These are phyloP conservation scores for Clarireedia monteithiana DNA, from an alignment of 2,329 filamentous ascomycete genomes.

Conservation along the genomic window DNA sequence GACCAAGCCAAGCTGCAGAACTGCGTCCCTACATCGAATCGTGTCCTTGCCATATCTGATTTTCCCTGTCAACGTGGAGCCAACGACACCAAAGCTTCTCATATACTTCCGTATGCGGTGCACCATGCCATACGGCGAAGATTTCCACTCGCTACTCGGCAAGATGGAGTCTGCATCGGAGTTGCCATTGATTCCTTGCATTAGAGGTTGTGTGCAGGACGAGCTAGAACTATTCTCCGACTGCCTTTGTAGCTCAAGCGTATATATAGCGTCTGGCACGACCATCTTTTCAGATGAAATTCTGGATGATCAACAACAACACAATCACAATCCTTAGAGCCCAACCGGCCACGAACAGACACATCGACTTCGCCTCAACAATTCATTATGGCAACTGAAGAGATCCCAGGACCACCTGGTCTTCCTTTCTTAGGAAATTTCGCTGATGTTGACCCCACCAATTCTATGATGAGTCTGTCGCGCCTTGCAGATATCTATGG, in stretches of 20 bases:
- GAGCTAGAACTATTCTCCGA: neutral
- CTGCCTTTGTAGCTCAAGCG: neutral
- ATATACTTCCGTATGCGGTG: too few relatives aligned
- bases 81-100: too few relatives aligned
- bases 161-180: neutral
- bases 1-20: too few relatives aligned
- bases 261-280: too few relatives aligned
- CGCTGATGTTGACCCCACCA: conserved; percentile 54
- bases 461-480: conserved; percentile 46
- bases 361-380: neutral
- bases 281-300: neutral
- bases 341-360: neutral
- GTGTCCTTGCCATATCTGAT: too few relatives aligned
- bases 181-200: neutral
- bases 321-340: neutral
- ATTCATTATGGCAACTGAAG: conserved; percentile 11
- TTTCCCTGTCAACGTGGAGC: too few relatives aligned
- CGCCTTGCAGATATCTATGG: conserved; percentile 59
- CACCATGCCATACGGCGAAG: too few relatives aligned
- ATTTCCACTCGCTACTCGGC: neutral
- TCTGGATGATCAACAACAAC: neutral
- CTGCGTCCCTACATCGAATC: too few relatives aligned
- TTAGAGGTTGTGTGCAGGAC: too few relatives aligned
- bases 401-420: conserved; percentile 16
- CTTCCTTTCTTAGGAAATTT: conserved; percentile 28